Percentiles rank a stretch among this genome's conserved stretches.
Evolutionary conservation across 2,329 filamentous ascomycete species (phyloP).

Genomic region (Aspergillus candidus): DNA sequence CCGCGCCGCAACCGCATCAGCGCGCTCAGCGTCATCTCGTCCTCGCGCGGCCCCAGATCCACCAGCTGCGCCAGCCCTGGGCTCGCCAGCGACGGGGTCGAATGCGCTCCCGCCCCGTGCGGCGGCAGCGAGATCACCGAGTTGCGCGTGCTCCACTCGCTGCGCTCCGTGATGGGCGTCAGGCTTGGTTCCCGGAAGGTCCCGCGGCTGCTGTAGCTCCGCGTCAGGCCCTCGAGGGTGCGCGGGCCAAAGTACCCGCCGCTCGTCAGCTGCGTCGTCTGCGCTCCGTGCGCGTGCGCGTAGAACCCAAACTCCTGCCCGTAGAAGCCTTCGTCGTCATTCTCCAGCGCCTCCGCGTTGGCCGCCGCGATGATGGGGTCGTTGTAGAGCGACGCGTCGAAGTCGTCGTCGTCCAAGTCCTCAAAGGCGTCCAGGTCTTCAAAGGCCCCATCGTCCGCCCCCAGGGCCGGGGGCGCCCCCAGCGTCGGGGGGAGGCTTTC

Average conservation of each 20-base stretch:
- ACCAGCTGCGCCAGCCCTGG: constrained; percentile 74
- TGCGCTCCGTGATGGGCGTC: constrained; percentile 92
- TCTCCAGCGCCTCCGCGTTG: constrained; percentile 87
- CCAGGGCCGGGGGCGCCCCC: constrained; percentile 40
- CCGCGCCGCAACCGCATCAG: constrained; percentile 66
- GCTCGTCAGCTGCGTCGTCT: constrained; percentile 58
- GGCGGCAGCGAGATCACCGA: constrained; percentile 70
- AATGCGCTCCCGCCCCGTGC: constrained; percentile 40
- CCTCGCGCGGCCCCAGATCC: constrained; percentile 53
- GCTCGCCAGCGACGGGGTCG: constrained; percentile 53
- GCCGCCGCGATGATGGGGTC: constrained; percentile 91
- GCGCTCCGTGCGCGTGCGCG: constrained; percentile 50
- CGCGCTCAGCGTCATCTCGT: constrained; percentile 67
- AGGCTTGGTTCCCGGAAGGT: constrained; percentile 81
- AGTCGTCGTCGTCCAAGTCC: constrained; percentile 52
- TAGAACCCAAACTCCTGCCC: constrained; percentile 97
- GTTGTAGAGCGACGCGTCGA: constrained; percentile 67
- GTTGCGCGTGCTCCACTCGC: constrained; percentile 92
- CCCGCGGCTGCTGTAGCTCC: constrained; percentile 66
- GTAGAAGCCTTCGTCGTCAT: constrained; percentile 90
- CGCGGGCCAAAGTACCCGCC: constrained; percentile 86
- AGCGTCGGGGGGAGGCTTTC: constrained; percentile 31
- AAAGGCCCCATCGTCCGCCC: constrained; percentile 44
- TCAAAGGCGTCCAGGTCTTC: constrained; percentile 36
- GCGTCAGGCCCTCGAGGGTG: constrained; percentile 54